These are phyloP conservation scores for Chaetomiaceae sp. DNA, from an alignment of 2,329 filamentous ascomycete species.

Conservation along the genomic window DNA sequence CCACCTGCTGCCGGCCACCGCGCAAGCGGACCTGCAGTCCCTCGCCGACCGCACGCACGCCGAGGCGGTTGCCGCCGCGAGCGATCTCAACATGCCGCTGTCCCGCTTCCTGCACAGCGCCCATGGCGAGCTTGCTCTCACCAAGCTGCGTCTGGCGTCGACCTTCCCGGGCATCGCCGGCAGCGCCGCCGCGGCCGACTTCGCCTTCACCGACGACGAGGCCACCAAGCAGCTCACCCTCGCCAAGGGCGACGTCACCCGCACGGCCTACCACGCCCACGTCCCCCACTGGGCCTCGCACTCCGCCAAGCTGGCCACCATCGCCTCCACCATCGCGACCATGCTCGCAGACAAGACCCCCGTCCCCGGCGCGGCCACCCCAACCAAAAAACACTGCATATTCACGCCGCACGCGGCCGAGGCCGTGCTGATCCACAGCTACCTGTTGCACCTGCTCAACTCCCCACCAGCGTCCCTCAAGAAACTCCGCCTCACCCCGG, in stretches of 20 bases:
- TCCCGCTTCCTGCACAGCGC: conserved; percentile 5
- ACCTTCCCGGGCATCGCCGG: conserved; percentile 19
- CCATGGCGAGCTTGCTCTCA: conserved; percentile 7
- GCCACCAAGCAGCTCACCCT: conserved; percentile 1
- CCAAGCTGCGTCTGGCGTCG: conserved; percentile 18
- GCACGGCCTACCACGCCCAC: conserved; percentile 14
- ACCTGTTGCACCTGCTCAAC: conserved; percentile 6
- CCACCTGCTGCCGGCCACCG: conserved; percentile 11
- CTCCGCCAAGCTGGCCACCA: conserved; percentile 18
- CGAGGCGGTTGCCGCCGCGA: not conserved
- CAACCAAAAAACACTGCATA: conserved; percentile 18
- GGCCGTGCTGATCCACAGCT: conserved; percentile 13
- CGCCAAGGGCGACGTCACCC: conserved; percentile 6
- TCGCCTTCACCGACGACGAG: conserved; percentile 16
- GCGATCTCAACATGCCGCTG: not conserved
- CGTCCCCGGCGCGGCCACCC: conserved; percentile 10
- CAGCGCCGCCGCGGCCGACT: not conserved
- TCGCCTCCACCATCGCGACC: conserved; percentile 11
- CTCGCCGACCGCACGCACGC: conserved; percentile 10
- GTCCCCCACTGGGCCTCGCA: conserved; percentile 15
- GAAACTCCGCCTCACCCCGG: too few species aligned
- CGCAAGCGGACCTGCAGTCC: not conserved
- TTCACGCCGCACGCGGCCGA: conserved; percentile 19
- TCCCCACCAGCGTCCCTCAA: not conserved
- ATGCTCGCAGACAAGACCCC: conserved; percentile 19